phyloP scores from a whole-genome alignment of 176 grass and related monocot genomes.

The Oryza officinalis region DNA sequence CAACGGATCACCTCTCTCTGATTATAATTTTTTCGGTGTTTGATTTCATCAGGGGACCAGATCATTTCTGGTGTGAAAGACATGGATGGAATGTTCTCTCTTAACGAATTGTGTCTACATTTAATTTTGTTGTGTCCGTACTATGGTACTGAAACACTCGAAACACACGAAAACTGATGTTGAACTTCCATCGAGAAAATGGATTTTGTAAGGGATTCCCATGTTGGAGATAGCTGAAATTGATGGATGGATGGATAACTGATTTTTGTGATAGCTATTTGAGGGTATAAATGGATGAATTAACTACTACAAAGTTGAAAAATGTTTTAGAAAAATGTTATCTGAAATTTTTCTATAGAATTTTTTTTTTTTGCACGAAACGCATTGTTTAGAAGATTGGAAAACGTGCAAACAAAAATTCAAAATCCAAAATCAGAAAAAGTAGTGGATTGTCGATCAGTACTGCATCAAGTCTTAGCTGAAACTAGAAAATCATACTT shows the following conservation, averaged over 20 bases:
- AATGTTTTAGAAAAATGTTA: too few relatives aligned
- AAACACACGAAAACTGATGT: not conserved
- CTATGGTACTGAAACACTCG: not conserved
- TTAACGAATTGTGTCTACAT: not conserved
- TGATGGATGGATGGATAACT: too few relatives aligned
- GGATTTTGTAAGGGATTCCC: not conserved
- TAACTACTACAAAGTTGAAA: too few relatives aligned
- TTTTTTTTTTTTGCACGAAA: too few relatives aligned
- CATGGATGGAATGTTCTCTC: not conserved
- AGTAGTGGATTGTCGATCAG: not conserved
- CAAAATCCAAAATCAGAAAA: too few relatives aligned
- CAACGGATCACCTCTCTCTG: not conserved
- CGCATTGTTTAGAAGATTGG: too few relatives aligned
- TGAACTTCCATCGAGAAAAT: not conserved
- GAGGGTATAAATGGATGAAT: too few relatives aligned
- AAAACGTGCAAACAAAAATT: too few relatives aligned
- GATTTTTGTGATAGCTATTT: too few relatives aligned
- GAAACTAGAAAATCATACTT: not conserved
- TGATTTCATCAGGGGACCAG: not conserved
- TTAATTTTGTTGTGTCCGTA: not conserved
- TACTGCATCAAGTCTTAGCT: not conserved
- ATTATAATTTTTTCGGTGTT: not conserved
- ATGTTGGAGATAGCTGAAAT: too few relatives aligned
- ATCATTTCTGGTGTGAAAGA: not conserved
- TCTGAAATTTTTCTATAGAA: too few relatives aligned